Evolutionary conservation across 116 monocot genomes (phyloP), one percentile per base, ranked within the genome.

Genomic region (Phalaenopsis hybrid): DNA sequence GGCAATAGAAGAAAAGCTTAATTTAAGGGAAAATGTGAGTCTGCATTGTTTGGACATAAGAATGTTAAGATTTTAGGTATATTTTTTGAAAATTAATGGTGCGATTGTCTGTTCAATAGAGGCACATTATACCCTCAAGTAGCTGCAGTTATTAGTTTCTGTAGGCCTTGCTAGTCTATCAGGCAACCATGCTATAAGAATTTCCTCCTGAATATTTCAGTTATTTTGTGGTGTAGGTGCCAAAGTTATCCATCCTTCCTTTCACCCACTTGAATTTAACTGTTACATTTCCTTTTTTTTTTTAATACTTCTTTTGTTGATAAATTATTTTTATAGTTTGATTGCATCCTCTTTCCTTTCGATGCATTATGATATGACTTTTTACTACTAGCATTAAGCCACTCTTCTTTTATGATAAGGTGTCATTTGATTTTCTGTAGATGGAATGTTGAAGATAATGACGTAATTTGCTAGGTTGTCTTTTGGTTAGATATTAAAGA

Each of bases 1-100:
- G 80, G 89, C 76, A 45, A 79, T 83, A 74, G 93, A 95, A 83
- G 92, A 88, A 68, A 87, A 88, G 37, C 88, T 93, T 16, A 89
- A 82, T 78, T 69, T 68, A 11, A 90, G 93, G 78, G 95, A 98
- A 86, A 86, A 58, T 68, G 98, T 98, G 67, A 67, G 21, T 67
- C 67, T 67, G 25, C 67, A 25, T 67, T 67, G 67, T 15, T 67
- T 67, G 67, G 28, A 67, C 67, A 28, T 1, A 67, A 2, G 25
- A 8, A 28, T 67, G 67, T 67, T 67, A 25, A 25, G 8, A 25
- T 67, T 28, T 67, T 67, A 15, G 23, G 9, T 67, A 25, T 59
- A 20, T 59, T 18, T 28, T 73, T 41, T 16, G 16, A 73, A 73
- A 31, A 73, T 73, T 73, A 41, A 73, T 73, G 73, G 41, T 34